These are phyloP conservation scores for Calcarisporium arbuscula DNA, from an alignment of 2,329 filamentous ascomycete genomes.

Conservation along the genomic window DNA sequence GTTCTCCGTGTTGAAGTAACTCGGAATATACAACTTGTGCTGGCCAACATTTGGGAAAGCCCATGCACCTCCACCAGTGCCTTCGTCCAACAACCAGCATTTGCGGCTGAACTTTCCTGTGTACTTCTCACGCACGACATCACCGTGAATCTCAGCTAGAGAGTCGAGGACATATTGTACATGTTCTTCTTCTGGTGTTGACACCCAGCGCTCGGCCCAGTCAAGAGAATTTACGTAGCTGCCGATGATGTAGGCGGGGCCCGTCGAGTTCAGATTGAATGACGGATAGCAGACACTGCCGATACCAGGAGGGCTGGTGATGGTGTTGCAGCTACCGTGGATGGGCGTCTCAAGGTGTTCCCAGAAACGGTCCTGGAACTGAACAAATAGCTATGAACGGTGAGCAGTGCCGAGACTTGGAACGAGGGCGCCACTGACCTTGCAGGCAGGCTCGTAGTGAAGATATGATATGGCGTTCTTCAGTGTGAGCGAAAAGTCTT, in stretches of 20 bases:
- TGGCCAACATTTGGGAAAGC: slow-evolving; percentile 54
- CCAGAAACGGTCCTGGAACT: slow-evolving; percentile 61
- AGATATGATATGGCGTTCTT: slow-evolving; percentile 41
- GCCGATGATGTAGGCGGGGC: slow-evolving; percentile 55
- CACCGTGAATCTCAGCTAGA: slow-evolving; percentile 62
- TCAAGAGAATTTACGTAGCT: slow-evolving; percentile 51
- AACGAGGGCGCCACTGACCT: slow-evolving; percentile 60
- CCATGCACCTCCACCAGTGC: slow-evolving; percentile 55
- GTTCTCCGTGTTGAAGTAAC: slow-evolving; percentile 64
- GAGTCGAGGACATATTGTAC: slow-evolving; percentile 57
- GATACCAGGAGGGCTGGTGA: slow-evolving; percentile 53
- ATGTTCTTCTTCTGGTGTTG: slow-evolving; percentile 58
- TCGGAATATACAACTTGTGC: slow-evolving; percentile 63
- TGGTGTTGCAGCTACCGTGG: slow-evolving; percentile 54
- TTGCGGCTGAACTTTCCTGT: slow-evolving; percentile 59
- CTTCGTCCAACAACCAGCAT: slow-evolving; percentile 59
- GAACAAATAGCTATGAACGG: no score
- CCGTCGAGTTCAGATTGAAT: slow-evolving; percentile 58
- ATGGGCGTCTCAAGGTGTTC: slow-evolving; percentile 48
- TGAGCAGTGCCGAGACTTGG: no score
- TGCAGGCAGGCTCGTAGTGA: slow-evolving; percentile 41
- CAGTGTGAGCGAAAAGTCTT: slow-evolving; percentile 33
- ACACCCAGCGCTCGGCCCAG: no score
- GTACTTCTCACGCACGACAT: slow-evolving; percentile 52
- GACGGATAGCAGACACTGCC: slow-evolving; percentile 60